Evolutionary conservation across 164 flowering plant genomes (phyloP), one percentile per base, ranked within the genome.

Genomic region (Piper betle): DNA sequence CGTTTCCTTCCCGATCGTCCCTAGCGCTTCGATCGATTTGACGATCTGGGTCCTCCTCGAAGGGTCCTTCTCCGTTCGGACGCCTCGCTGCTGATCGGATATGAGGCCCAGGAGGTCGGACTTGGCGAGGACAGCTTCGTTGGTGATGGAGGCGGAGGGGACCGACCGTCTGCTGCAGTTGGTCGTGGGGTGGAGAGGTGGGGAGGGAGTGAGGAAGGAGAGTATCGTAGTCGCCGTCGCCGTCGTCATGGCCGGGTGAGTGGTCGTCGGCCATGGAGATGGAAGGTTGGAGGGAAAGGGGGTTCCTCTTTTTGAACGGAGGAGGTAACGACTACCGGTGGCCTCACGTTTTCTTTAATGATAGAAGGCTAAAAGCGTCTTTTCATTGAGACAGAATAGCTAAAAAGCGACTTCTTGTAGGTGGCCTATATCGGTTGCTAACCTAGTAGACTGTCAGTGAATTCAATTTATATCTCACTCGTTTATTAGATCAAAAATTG

Each of bases 81-180:
- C 67, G 48, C 98, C 98, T 58, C 98, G 84, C 11, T 87, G 83
- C 60, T 92, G 85, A 75, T 78, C 88, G 19, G 93, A 65, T 68
- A 92, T 85, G 62, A 92, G 82, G 55, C 18, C 52, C 58, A 89
- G 88, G 59, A 92, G 89, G 62, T 79, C 72, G 60, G 64, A 68
- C 66, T 84, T 88, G 60, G 94, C 83, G 8, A 72, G 54, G 43
- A 64, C 72, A 58, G 77, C 59, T 64, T 76, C 73, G 55, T 43
- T 16, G 37, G 38, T 42, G 52, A 39, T 37, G 42, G 60, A 5
- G 18, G 40, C 11, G 46, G 18, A 3, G 60, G 46, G 18, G 43
- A 39, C 13, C 41, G 18, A 19, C 18, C 41, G 1, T 38, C 37
- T 57, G 25, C 58, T 7, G 6, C 60, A 11, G 42, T 17, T 40